Base-by-base conservation (phyloP, 768 basidiomycete species). In the Tricholoma hemisulphureum region DNA sequence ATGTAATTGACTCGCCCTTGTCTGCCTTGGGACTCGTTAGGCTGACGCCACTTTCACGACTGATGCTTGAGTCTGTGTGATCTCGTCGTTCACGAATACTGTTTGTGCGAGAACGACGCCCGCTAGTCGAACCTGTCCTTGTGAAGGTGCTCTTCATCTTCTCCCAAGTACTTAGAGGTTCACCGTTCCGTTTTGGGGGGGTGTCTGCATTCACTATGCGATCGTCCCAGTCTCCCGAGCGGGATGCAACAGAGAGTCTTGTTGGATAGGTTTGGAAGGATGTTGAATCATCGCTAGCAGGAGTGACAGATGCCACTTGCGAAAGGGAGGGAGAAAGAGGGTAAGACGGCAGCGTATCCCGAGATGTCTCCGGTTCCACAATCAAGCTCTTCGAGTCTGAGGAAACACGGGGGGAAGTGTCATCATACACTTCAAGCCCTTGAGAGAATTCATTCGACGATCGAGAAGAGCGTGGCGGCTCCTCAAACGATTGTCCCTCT, bases 31-130 rank as follows among this genome's bases (percentile, higher is more conserved):
- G 76, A 60, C 85, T 87, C 3, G 80, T 83, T 34, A 87, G 71
- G 67, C 89, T 91, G 37, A 78, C 85, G 7, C 88, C 87, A 66
- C 90, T 91, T 73, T 91, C 89, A 41, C 88, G 79, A 65, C 86
- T 89, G 51, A 88, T 73, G 61, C 83, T 85, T 14, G 88, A 89
- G 64, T 90, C 88, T 2, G 85, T 86, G 58, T 87, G 78, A 67
- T 86, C 84, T 37, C 86, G 81, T 64, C 83, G 75, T 57, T 88
- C 84, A 50, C 88, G 84, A 56, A 91, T 81, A 66, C 89, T 91
- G 64, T 92, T 91, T 37, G 87, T 85, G 37, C 91, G 85, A 52
- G 90, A 91, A 50, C 91, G 85, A 63, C 89, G 83, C 7, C 91
- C 90, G 53, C 73, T 79, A 52, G 79, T 81, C 41, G 90, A 90